Evolutionary conservation across 257 asterid species (phyloP).

Genomic region (Nicotiana paniculata): DNA sequence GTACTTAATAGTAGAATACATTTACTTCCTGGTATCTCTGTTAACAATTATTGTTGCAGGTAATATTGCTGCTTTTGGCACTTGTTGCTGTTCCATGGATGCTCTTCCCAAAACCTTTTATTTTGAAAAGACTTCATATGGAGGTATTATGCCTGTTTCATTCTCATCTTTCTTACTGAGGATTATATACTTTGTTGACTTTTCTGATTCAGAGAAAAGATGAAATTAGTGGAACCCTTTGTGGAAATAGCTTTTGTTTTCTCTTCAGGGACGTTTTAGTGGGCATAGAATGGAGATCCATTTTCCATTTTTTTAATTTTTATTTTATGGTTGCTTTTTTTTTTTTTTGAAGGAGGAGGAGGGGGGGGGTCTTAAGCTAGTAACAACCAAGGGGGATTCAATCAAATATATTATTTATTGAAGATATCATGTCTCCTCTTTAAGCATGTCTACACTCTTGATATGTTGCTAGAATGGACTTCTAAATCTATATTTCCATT

Average conservation of each 20-base stretch:
- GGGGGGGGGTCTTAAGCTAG: neutral
- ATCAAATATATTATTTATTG: neutral
- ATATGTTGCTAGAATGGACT: neutral
- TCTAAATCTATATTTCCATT: neutral
- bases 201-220: neutral
- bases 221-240: neutral
- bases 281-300: neutral
- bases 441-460: neutral
- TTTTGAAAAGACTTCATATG: conserved; percentile 62
- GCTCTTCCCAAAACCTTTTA: conserved; percentile 96
- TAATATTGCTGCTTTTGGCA: conserved; percentile 66
- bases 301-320: neutral
- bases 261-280: neutral
- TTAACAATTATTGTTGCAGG: conserved; percentile 35
- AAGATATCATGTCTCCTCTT: neutral
- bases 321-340: neutral
- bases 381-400: neutral
- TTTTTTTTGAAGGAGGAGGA: neutral
- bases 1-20: neutral
- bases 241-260: neutral
- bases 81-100: conserved; percentile 93
- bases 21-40: conserved; percentile 8
- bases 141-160: conserved; percentile 43
- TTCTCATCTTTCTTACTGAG: neutral
- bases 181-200: neutral